A percentile compares a stretch with the other conserved stretches of the same genome.
phyloP scores from a whole-genome alignment of 1,284 basidiomycete genomes.

The Marasmius tenuissimus region DNA sequence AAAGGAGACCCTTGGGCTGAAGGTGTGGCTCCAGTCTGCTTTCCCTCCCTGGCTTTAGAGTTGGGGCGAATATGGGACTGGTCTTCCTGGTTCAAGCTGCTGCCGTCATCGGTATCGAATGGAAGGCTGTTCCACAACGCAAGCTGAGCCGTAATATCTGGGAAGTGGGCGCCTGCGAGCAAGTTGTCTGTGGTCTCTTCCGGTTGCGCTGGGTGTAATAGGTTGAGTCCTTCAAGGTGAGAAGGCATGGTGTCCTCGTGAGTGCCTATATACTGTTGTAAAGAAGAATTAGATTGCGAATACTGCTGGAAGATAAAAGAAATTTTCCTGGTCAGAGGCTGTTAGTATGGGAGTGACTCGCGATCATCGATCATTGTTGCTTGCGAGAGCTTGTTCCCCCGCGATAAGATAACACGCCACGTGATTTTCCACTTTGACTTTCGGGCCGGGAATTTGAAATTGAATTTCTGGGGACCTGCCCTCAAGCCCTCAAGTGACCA shows the following conservation, averaged over 20 bases:
- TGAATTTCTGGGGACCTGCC: too few species aligned
- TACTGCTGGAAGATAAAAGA: constrained; percentile 2
- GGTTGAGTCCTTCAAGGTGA: constrained; percentile 73
- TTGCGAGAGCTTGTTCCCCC: too few species aligned
- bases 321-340: constrained; percentile 1
- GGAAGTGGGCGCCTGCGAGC: constrained; percentile 59
- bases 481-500: too few species aligned
- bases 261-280: not conserved
- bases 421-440: too few species aligned
- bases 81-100: constrained; percentile 33
- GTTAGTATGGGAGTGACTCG: not conserved
- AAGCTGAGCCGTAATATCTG: constrained; percentile 77
- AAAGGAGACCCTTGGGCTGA: constrained; percentile 55
- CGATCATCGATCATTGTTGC: too few species aligned
- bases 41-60: constrained; percentile 36
- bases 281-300: not conserved
- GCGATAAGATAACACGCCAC: too few species aligned
- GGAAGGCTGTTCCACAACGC: constrained; percentile 82
- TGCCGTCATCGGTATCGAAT: constrained; percentile 70
- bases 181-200: constrained; percentile 55
- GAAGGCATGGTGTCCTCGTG: constrained; percentile 33
- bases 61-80: constrained; percentile 5
- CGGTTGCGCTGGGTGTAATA: constrained; percentile 56
- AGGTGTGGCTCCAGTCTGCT: constrained; percentile 31
- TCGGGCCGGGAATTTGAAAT: too few species aligned